Evolutionary conservation across 768 basidiomycete species (phyloP), one percentile per base, ranked within the genome.

Genomic region (Tylopilus vinaceipallidus): DNA sequence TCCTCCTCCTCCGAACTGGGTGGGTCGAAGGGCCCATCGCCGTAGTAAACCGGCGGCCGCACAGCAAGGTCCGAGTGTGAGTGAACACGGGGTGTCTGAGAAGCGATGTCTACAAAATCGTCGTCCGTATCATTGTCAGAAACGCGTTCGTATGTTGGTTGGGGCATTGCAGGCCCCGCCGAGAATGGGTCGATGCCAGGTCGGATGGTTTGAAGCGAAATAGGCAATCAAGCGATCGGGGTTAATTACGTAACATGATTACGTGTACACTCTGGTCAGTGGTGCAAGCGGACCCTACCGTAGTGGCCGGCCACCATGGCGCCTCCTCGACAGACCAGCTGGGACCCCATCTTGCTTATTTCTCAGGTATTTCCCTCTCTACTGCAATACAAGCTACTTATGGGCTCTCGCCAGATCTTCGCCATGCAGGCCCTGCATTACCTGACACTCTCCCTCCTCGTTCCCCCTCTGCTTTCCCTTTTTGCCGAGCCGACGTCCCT

Each of bases 371-470:
- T 29, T 36, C 2, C 8, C 4, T 6, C 17, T 29, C 6, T 13
- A 17, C 12, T 16, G 9, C 30, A 16, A 38, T 38, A n/a, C 33
- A 35, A 33, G 35, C 33, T n/a, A 3, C 47, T 47, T 6, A 55
- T 35, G 7, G n/a, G n/a, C 29, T 39, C 19, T 36, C 43, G 23
- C 52, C 59, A 99, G 92, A 98, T 99, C 59, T 81, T 99, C 54
- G 83, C 91, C 8, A 76, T 98, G 63, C 95, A 98, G 72, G 84
- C 92, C 1, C 71, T 98, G 29, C 97, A 98, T 72, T 98, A 99
- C 71, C 74, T 99, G 51, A 88, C 90, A 13, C 80, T 98, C 51
- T 83, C 86, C 22, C 53, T 97, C 51, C 73, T 97, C 52, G 74
- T 88, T 20, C 95, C 97, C 6, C 87, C 91, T 13, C 63, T 95